Base-by-base conservation (phyloP, 179 eudicot species). In the Nepenthes alata region DNA sequence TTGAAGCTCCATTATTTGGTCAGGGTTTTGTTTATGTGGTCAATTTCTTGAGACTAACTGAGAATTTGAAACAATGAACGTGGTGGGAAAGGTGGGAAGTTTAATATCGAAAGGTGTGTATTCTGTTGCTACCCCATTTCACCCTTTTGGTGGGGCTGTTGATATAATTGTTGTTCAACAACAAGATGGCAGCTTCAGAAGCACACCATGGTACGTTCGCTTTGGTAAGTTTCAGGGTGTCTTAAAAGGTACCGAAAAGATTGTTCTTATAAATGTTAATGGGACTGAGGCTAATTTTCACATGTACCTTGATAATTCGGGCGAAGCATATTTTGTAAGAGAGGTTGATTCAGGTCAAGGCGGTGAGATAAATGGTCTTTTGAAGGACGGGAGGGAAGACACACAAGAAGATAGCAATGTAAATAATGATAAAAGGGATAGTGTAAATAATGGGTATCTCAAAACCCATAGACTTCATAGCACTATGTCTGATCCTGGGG, bases 201-300 rank as follows among this genome's bases (percentile, higher is more conserved):
- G 84, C 65, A 83, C 96, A 12, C 98, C 98, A 67, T 93, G 98
- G 98, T 93, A 93, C 63, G 98, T 89, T 25, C 85, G 95, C 45
- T 93, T 93, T 61, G 98, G 98, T 57, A 93, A 93, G 65, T 89
- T 93, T 79, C 98, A 89, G 77, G 98, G 98, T 51, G 98, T 93
- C 62, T 76, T 93, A 37, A 93, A 93, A 75, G 95, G 98, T 62
- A 83, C 98, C 0, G 98, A 93, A 62, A 93, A 93, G 63, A 57
- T 86, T 15, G 98, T 93, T 35, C 70, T 77, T 0, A 85, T 93
- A 35, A 78, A 77, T 39, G 98, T 93, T 47, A 89, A 93, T 68
- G 98, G 96, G 5, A 75, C 76, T 51, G 96, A 89, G 66, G 86
- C 98, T 44, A 60, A 85, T 69, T 93, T 93, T 52, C 88, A 89